Conservation (phyloP, 2,329 filamentous ascomycete genomes). For the Penicillium brevicompactum region DNA sequence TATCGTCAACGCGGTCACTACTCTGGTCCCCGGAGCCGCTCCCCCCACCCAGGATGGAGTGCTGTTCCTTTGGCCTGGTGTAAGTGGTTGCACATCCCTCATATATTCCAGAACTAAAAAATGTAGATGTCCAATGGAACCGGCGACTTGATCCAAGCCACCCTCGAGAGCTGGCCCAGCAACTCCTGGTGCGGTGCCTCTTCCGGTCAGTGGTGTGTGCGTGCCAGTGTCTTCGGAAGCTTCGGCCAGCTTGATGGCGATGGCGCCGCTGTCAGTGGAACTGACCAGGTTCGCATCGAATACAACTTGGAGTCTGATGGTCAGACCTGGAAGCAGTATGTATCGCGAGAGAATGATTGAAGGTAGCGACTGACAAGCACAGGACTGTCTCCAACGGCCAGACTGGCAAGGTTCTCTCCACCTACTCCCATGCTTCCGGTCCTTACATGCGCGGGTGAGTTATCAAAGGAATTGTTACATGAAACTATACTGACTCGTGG, state of each 20-base stretch:
- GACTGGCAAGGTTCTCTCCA: conserved; percentile 37
- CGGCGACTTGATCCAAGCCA: conserved; percentile 47
- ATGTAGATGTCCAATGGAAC: conserved; percentile 47
- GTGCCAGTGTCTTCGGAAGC: conserved; percentile 44
- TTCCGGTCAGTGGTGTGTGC: conserved; percentile 45
- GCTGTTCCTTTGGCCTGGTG: conserved; percentile 48
- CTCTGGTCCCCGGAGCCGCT: conserved; percentile 43
- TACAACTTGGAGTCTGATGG: conserved; percentile 27
- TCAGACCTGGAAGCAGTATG: conserved; percentile 35
- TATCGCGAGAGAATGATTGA: background rate
- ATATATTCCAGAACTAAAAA: background rate
- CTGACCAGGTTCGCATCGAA: conserved; percentile 36
- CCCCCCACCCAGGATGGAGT: conserved; percentile 41
- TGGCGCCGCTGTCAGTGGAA: conserved; percentile 19
- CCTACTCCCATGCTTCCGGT: conserved; percentile 38
- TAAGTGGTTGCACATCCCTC: background rate
- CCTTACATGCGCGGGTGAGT: conserved; percentile 40
- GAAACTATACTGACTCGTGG: background rate
- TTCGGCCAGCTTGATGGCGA: conserved; percentile 44
- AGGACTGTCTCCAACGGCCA: conserved; percentile 39
- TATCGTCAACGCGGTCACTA: conserved; percentile 45
- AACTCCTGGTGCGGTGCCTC: conserved; percentile 47
- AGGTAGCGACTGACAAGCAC: background rate
- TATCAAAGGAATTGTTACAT: background rate
- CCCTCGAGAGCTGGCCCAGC: conserved; percentile 44